A percentile compares a stretch with the other conserved stretches of the same genome.
These are phyloP conservation scores for Apiotrichum mycotoxinovorans DNA, from an alignment of 1,284 basidiomycete species.

Conservation along the genomic window DNA sequence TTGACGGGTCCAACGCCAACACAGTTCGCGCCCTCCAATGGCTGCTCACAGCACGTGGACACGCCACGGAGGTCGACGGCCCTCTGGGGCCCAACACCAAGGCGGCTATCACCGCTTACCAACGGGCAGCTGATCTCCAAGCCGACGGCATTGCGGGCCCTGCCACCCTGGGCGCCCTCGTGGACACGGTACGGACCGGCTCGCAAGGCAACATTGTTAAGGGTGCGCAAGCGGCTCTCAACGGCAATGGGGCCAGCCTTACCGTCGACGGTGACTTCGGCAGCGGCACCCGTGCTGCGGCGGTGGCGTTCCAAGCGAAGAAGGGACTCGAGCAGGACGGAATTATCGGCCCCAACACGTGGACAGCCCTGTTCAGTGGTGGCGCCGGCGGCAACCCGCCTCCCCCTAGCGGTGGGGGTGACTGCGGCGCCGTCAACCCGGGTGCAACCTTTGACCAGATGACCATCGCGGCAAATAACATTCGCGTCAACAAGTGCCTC, in stretches of 20 bases:
- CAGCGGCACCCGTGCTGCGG: not conserved
- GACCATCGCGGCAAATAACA: not conserved
- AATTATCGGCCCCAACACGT: constrained; percentile 1
- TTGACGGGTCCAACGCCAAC: not conserved
- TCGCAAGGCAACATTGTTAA: not conserved
- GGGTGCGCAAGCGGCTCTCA: not conserved
- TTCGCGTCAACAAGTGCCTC: constrained; percentile 10
- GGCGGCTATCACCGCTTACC: not conserved
- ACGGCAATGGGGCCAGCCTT: not conserved
- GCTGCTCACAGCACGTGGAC: not conserved
- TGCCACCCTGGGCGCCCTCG: constrained; percentile 9
- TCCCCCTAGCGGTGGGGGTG: too few relatives aligned
- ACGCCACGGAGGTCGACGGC: constrained; percentile 3
- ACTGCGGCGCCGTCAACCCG: not conserved
- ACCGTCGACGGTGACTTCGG: constrained; percentile 9
- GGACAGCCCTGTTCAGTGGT: constrained; percentile 3
- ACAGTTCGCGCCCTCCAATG: constrained; percentile 5
- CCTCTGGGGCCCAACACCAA: constrained; percentile 3
- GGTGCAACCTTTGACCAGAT: too few relatives aligned
- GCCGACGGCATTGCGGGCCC: constrained; percentile 6
- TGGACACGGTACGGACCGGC: not conserved
- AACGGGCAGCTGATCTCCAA: not conserved
- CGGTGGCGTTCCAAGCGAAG: not conserved
- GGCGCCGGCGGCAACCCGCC: not conserved
- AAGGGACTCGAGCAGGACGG: not conserved